Percentiles rank a stretch among this genome's conserved stretches.
Conservation (phyloP, 768 basidiomycete species). For the Amanita rubescens region DNA sequence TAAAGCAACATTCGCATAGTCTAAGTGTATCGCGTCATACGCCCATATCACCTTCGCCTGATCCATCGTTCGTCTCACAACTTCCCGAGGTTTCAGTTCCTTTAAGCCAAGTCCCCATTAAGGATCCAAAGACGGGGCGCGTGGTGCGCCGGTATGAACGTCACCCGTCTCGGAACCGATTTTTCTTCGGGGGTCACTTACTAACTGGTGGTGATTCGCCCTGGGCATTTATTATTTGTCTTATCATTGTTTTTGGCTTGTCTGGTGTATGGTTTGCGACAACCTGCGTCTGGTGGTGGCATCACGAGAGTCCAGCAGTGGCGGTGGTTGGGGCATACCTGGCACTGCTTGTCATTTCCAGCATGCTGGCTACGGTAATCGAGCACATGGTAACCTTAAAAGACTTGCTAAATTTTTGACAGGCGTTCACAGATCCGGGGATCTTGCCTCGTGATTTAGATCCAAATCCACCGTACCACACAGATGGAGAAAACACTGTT, state of each 20-base stretch:
- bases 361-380: conserved; percentile 71
- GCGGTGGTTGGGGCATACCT: conserved; percentile 49
- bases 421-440: conserved; percentile 82
- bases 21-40: conserved; percentile 12
- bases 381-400: conserved; percentile 1
- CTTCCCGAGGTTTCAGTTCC: conserved; percentile 22
- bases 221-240: conserved; percentile 66
- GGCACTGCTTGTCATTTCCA: conserved; percentile 56
- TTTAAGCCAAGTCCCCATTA: conserved; percentile 29
- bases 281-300: conserved; percentile 88
- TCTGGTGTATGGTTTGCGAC: conserved; percentile 83
- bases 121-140: conserved; percentile 31
- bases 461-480: conserved; percentile 72
- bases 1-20: conserved; percentile 7
- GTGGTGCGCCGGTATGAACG: conserved; percentile 49
- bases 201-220: conserved; percentile 84
- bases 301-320: conserved; percentile 61
- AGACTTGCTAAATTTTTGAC: conserved; percentile 5
- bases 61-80: conserved; percentile 25
- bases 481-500: conserved; percentile 50
- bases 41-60: conserved; percentile 23
- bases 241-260: conserved; percentile 56
- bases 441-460: conserved; percentile 87
- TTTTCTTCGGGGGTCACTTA: conserved; percentile 64
- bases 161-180: conserved; percentile 69